Base-by-base conservation (phyloP, 2,329 filamentous ascomycete genomes). In the Tolypocladium album region DNA sequence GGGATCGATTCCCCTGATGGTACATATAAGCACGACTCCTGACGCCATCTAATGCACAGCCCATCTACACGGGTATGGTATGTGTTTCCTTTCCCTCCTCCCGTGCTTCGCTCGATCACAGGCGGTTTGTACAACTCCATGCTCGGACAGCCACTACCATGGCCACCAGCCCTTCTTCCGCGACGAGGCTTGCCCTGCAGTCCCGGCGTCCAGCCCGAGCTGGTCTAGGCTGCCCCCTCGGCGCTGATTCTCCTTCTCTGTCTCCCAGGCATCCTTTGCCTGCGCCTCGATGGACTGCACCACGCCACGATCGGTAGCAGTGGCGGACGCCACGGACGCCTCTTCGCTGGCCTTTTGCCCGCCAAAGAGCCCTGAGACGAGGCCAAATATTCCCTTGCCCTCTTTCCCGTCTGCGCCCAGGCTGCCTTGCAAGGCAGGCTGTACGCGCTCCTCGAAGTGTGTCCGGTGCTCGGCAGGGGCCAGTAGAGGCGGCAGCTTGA, bases 151-250 rank as follows among this genome's bases (percentile, higher is more conserved):
- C 31, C 53, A 42, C 68, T 63, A 75, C 71, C 71, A 76, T 8
- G 70, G 71, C 75, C 76, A 81, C 76, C 79, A 79, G 27, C 78
- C 74, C 72, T 79, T 82, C 74, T 79, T 81, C 55, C 71, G 67
- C 1, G 69, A 58, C 1, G 58, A 24, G 40, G 68, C 60, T 63
- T 65, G 67, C 24, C 61, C 62, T 61, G 62, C 65, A 39, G 61
- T 63, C 39, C 59, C 66, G 27, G 66, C 66, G 39, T 76, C 72
- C 38, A 78, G 67, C 0, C 79, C 81, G 3, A 83, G 61, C 60
- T 77, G 76, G 65, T 84, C 81, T 53, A 84, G 68, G 57, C 75
- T 76, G 1, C 81, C 82, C 24, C 81, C 81, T 15, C 64, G 70
- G 61, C 73, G 73, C 73, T 84, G 80, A 61, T 78, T 79, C 64